Evolutionary conservation across 2,329 filamentous ascomycete species (phyloP).

Genomic region (Colletotrichum horii): DNA sequence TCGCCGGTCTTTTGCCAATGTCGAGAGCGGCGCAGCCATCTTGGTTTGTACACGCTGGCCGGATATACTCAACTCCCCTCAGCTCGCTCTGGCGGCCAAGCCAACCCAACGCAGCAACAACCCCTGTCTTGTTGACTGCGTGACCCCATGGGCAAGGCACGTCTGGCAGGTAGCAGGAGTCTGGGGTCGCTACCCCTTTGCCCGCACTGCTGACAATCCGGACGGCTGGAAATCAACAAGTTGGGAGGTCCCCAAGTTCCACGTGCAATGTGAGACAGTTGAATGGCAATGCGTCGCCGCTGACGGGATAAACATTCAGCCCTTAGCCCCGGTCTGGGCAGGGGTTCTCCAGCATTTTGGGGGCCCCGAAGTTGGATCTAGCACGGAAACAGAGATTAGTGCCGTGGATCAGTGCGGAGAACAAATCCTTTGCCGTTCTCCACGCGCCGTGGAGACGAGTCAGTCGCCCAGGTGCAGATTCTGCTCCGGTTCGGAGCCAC

Average conservation of each 20-base stretch:
- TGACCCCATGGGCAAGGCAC: not conserved
- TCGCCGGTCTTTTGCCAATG: not conserved
- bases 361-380: conserved; percentile 10
- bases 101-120: not conserved
- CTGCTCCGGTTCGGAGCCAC: conserved; percentile 20
- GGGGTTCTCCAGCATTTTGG: conserved; percentile 17
- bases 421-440: not conserved
- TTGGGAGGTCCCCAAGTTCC: not conserved
- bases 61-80: conserved; percentile 14
- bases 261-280: conserved; percentile 10
- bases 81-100: not conserved
- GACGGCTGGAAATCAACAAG: not conserved
- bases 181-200: not conserved
- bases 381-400: not conserved
- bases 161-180: not conserved
- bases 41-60: not conserved
- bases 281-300: not conserved
- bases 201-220: not conserved
- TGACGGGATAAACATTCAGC: conserved; percentile 20
- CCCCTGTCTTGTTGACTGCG: not conserved
- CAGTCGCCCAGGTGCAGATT: conserved; percentile 13
- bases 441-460: conserved; percentile 17
- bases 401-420: conserved; percentile 17
- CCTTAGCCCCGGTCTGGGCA: not conserved
- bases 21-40: not conserved